phyloP scores from a whole-genome alignment of 2,329 filamentous ascomycete genomes.

The Clarireedia hainanense region DNA sequence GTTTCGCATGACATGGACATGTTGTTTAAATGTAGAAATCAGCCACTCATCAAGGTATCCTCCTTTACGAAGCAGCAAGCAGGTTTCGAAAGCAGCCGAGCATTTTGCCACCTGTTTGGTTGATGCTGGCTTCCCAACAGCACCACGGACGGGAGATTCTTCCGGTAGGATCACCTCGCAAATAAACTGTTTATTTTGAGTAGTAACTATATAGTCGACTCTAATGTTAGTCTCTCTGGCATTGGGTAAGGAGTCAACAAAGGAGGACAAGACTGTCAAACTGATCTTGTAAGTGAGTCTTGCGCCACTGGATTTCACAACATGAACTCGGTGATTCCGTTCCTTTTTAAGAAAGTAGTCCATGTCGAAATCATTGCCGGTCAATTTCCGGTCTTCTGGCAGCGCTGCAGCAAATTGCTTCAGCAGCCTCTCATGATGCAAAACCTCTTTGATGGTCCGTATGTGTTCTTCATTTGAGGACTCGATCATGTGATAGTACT shows the following conservation, averaged over 20 bases:
- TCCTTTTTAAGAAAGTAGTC: slow-evolving; percentile 47
- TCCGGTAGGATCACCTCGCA: slow-evolving; percentile 76
- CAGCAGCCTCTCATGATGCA: slow-evolving; percentile 54
- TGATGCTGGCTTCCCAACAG: slow-evolving; percentile 52
- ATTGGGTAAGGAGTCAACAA: slow-evolving; percentile 59
- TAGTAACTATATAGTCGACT: slow-evolving; percentile 55
- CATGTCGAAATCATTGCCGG: slow-evolving; percentile 49
- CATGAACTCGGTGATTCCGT: slow-evolving; percentile 36
- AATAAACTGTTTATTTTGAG: slow-evolving; percentile 51
- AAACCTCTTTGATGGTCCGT: slow-evolving; percentile 49
- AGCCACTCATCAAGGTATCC: slow-evolving; percentile 67
- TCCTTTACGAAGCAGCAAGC: slow-evolving; percentile 57
- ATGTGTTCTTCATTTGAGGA: slow-evolving; percentile 54
- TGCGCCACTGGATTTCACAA: slow-evolving; percentile 60
- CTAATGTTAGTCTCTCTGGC: slow-evolving; percentile 29
- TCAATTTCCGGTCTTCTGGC: slow-evolving; percentile 64
- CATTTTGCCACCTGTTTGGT: slow-evolving; percentile 78
- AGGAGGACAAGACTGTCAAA: slow-evolving; percentile 63
- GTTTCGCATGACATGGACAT: slow-evolving; percentile 76
- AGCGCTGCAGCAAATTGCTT: slow-evolving; percentile 68
- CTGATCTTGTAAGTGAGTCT: slow-evolving; percentile 72
- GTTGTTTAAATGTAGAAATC: slow-evolving; percentile 63
- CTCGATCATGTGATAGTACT: slow-evolving; percentile 81
- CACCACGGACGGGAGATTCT: slow-evolving; percentile 60
- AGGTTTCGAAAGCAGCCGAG: slow-evolving; percentile 81